Evolutionary conservation across 2,329 filamentous ascomycete genomes (phyloP), one percentile per base, ranked within the genome.

Genomic region (Dryadomyces quercus-mongolicae): DNA sequence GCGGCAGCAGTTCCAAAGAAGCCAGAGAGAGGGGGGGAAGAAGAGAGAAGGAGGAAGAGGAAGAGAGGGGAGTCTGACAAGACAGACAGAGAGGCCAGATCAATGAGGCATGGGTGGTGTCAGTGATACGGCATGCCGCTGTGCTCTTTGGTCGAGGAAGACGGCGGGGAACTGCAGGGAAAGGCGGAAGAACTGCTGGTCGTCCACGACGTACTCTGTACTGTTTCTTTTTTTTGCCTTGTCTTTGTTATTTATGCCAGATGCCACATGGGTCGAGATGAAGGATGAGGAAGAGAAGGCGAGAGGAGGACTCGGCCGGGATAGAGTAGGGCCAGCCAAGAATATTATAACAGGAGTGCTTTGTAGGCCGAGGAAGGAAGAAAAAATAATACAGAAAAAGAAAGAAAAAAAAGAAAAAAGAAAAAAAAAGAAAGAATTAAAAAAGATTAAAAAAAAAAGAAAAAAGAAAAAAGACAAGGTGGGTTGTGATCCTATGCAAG

Each of bases 91-190:
- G 13, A 50, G 43, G 49, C 73, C 71, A 63, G 67, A 64, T 70
- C 64, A 70, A 68, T 68, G 68, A 67, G 70, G 66, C 67, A 69
- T 69, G 67, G 66, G 66, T 65, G 64, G 66, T 31, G 25, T 65
- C 65, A 67, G 74, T 76, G 64, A 69, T 70, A 77, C 74, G 65
- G 65, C 70, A 74, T 74, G 68, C 70, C 68, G 71, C 68, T 69
- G 67, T 73, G 70, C 63, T 69, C 68, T 68, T 31, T 70, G 65
- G 66, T 66, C 68, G 66, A 70, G 67, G 68, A 67, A 67, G 68
- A 66, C 65, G 68, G 65, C 68, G 71, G 72, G 66, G 66, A 68
- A 67, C 67, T 74, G 74, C 73, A 77, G 72, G 57, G 56, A 58
- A 58, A 58, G 55, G 59, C 57, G 60, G 56, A 51, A 58, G 57